phyloP scores from a whole-genome alignment of 495 filamentous ascomycete genomes.

The Tuber umbilicatum region DNA sequence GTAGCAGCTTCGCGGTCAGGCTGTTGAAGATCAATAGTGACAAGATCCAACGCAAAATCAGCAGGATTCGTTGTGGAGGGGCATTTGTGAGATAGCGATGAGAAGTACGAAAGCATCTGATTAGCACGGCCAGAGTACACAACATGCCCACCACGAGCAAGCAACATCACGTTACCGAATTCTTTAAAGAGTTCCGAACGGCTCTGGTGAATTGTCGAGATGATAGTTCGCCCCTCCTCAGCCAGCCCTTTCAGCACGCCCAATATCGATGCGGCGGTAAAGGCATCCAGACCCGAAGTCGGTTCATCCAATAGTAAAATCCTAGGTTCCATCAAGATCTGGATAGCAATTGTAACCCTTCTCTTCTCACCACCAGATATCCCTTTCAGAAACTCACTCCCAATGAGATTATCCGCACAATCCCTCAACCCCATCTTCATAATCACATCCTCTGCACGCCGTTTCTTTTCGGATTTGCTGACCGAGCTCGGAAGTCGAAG shows the following conservation, averaged over 20 bases:
- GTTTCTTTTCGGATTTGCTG: slow-evolving; percentile 56
- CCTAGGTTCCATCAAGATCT: slow-evolving; percentile 65
- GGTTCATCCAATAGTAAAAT: slow-evolving; percentile 68
- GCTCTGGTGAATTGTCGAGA: slow-evolving; percentile 70
- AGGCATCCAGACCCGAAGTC: slow-evolving; percentile 68
- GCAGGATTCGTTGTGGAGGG: slow-evolving; percentile 64
- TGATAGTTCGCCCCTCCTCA: slow-evolving; percentile 64
- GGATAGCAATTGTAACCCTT: slow-evolving; percentile 66
- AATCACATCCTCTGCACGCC: slow-evolving; percentile 62
- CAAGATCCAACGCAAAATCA: slow-evolving; percentile 68
- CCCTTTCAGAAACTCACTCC: slow-evolving; percentile 63
- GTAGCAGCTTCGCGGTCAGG: slow-evolving; percentile 53
- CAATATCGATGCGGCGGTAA: slow-evolving; percentile 67
- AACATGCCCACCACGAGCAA: slow-evolving; percentile 60
- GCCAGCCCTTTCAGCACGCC: slow-evolving; percentile 62
- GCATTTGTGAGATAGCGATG: slow-evolving; percentile 54
- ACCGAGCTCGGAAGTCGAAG: slow-evolving; percentile 63
- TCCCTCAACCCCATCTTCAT: slow-evolving; percentile 69
- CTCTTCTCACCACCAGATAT: slow-evolving; percentile 74
- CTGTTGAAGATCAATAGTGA: slow-evolving; percentile 65
- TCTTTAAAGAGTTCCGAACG: slow-evolving; percentile 63
- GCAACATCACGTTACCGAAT: slow-evolving; percentile 63
- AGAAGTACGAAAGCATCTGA: slow-evolving; percentile 62
- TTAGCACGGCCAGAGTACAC: slow-evolving; percentile 60
- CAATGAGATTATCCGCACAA: slow-evolving; percentile 67